phyloP scores from a whole-genome alignment of 805 yeast species.

The Starmera pachycereana region DNA sequence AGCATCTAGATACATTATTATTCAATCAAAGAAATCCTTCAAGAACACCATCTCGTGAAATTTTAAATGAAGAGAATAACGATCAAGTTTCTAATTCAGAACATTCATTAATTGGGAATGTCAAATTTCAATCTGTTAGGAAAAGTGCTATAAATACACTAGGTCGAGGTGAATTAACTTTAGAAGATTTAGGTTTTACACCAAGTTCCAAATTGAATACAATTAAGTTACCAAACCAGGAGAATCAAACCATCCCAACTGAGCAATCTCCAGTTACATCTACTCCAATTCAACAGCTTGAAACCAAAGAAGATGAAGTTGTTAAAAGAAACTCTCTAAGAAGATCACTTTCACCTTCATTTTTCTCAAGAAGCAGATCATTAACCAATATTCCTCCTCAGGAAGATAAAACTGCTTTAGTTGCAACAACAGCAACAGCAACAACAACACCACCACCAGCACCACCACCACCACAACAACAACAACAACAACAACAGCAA shows the following conservation, averaged over 20 bases:
- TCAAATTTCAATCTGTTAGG: conserved; percentile 32
- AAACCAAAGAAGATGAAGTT: not conserved
- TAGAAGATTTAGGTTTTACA: conserved; percentile 22
- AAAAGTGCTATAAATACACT: conserved; percentile 40
- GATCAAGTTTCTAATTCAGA: conserved; percentile 1
- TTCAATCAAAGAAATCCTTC: conserved; percentile 6
- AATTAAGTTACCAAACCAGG: not conserved
- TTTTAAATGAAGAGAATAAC: conserved; percentile 2
- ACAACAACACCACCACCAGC: too few species aligned
- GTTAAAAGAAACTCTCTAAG: conserved; percentile 3
- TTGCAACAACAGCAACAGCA: too few species aligned
- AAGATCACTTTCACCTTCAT: conserved; percentile 11
- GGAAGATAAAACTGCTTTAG: too few species aligned
- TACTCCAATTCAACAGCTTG: not conserved
- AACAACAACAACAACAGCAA: too few species aligned
- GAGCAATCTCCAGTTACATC: conserved; percentile 7
- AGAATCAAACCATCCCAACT: conserved; percentile 17
- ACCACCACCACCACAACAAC: too few species aligned
- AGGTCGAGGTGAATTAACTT: conserved; percentile 43
- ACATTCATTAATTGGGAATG: conserved; percentile 15
- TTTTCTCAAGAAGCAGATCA: not conserved
- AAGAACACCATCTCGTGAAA: conserved; percentile 1
- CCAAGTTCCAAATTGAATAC: not conserved
- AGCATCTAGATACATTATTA: conserved; percentile 26
- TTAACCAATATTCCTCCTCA: too few species aligned